Conservation (phyloP, 192 early-diverging fungal genomes). For the Backusella circina region DNA sequence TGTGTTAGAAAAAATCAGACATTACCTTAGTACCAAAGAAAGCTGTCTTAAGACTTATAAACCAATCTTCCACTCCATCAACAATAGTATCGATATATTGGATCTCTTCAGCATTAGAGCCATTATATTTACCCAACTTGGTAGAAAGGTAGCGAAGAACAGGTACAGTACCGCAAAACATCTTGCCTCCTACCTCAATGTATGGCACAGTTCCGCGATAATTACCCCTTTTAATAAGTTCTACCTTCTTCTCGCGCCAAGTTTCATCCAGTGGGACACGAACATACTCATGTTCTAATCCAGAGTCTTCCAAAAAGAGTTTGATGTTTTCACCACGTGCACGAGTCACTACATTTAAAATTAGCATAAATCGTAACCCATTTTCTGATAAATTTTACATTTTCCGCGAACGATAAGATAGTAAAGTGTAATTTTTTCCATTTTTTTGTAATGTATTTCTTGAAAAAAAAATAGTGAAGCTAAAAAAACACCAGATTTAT, state of each 20-base stretch:
- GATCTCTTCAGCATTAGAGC: not conserved
- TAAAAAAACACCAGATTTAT: not conserved
- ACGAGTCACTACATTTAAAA: not conserved
- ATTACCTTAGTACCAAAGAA: not conserved
- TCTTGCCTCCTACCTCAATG: not conserved
- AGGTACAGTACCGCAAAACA: not conserved
- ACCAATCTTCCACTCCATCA: not conserved
- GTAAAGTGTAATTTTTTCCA: not conserved
- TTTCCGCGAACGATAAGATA: not conserved
- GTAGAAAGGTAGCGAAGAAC: not conserved
- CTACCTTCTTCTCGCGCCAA: not conserved
- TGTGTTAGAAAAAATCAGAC: not conserved
- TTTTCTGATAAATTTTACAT: not conserved
- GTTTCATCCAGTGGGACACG: not conserved
- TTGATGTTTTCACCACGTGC: constrained; percentile 2
- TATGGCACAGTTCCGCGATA: not conserved
- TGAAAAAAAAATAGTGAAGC: not conserved
- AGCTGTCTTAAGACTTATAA: not conserved
- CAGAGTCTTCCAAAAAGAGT: not conserved
- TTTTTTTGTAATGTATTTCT: not conserved
- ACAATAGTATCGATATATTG: not conserved
- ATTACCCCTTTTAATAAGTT: not conserved
- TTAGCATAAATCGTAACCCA: not conserved
- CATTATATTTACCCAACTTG: not conserved
- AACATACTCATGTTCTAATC: not conserved